phyloP scores from a whole-genome alignment of 225 moss, liverwort and hornwort genomes.

The Asterella californica region DNA sequence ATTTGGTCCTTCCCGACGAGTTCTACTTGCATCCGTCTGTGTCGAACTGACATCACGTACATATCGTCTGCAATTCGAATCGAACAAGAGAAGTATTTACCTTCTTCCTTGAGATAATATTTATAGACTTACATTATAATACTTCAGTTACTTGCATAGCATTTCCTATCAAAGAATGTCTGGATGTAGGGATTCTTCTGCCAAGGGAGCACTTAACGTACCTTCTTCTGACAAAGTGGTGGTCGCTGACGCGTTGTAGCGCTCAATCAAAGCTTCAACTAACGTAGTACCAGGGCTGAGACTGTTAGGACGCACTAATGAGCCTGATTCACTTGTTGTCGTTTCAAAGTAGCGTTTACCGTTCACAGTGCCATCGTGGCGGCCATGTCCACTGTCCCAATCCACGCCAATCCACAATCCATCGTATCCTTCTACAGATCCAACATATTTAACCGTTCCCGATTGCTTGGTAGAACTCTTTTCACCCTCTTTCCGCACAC shows the following conservation, averaged over 20 bases:
- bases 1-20: constrained; percentile 87
- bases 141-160: not conserved
- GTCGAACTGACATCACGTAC: constrained; percentile 90
- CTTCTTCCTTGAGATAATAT: not conserved
- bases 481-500: constrained; percentile 41
- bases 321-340: constrained; percentile 51
- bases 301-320: constrained; percentile 71
- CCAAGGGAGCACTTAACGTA: constrained; percentile 8
- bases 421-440: constrained; percentile 61
- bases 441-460: constrained; percentile 70
- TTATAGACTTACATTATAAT: not conserved
- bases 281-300: constrained; percentile 59
- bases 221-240: constrained; percentile 48
- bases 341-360: constrained; percentile 79
- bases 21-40: constrained; percentile 78
- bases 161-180: not conserved
- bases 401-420: constrained; percentile 92
- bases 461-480: constrained; percentile 37
- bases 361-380: constrained; percentile 84
- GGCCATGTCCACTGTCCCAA: constrained; percentile 80
- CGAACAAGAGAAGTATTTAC: not conserved
- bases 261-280: constrained; percentile 59
- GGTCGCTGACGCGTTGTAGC: constrained; percentile 53
- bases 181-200: not conserved
- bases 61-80: constrained; percentile 71